These are phyloP conservation scores for Baorangia bicolor DNA, from an alignment of 768 basidiomycete genomes.

Conservation along the genomic window DNA sequence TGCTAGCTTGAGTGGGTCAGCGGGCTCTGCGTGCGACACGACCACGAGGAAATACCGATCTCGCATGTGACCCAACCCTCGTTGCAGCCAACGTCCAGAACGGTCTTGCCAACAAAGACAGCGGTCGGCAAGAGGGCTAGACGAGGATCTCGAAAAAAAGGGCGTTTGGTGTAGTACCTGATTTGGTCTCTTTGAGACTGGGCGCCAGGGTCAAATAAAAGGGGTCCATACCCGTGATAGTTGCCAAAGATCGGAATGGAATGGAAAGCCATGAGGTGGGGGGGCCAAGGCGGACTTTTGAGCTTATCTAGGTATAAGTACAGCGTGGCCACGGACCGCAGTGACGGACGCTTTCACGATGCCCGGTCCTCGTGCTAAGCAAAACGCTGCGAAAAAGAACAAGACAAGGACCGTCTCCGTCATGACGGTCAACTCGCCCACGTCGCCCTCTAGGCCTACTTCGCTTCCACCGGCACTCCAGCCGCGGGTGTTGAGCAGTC, in stretches of 20 bases:
- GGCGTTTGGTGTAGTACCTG: slow-evolving; percentile 80
- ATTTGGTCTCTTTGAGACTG: neutral
- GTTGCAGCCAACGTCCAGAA: slow-evolving; percentile 87
- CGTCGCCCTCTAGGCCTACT: neutral
- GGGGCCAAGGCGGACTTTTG: neutral
- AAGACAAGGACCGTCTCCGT: slow-evolving; percentile 13
- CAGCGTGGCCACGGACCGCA: neutral
- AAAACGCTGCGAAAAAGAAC: slow-evolving; percentile 14
- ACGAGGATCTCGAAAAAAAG: slow-evolving; percentile 57
- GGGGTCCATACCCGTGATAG: slow-evolving; percentile 58
- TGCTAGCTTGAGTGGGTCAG: slow-evolving; percentile 40
- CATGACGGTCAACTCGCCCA: neutral
- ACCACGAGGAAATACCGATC: slow-evolving; percentile 46
- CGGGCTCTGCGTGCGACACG: no score
- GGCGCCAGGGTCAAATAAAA: neutral
- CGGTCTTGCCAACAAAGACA: slow-evolving; percentile 53
- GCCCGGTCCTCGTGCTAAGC: slow-evolving; percentile 31
- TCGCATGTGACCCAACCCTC: slow-evolving; percentile 85
- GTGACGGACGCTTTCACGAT: slow-evolving; percentile 10
- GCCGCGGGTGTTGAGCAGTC: slow-evolving; percentile 7
- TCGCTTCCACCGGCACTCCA: slow-evolving; percentile 19
- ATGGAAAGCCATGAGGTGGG: slow-evolving; percentile 3
- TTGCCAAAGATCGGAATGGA: slow-evolving; percentile 53
- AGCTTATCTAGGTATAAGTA: neutral
- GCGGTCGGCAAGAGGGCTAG: slow-evolving; percentile 56